A percentile compares a stretch with the other conserved stretches of the same genome.
Evolutionary conservation across 352 stramenopile genomes (phyloP).

Genomic region (Globisporangium sylvaticum): DNA sequence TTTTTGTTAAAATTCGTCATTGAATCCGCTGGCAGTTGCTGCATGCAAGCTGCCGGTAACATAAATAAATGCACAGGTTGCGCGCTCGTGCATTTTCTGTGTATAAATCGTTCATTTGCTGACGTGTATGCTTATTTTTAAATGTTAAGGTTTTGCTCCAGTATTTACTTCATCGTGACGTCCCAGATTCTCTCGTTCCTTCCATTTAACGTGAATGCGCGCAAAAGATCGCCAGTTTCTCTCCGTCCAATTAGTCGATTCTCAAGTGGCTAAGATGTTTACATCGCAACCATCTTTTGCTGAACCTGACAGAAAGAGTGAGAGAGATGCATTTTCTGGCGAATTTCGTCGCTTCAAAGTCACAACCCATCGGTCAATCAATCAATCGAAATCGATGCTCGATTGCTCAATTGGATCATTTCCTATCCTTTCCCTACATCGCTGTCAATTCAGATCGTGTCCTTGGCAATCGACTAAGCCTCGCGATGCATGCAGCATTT

Average conservation of each 20-base stretch:
- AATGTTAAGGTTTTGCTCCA: too few species aligned
- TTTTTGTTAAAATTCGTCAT: background rate
- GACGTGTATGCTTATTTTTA: background rate
- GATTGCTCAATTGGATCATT: background rate
- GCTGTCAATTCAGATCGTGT: background rate
- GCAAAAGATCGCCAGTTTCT: background rate
- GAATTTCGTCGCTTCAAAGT: background rate
- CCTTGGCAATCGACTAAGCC: background rate
- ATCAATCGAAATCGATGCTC: background rate
- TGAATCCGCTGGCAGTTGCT: too few species aligned
- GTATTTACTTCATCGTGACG: background rate
- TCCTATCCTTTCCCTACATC: background rate
- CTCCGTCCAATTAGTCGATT: background rate
- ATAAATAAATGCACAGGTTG: too few species aligned
- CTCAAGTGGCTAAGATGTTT: background rate
- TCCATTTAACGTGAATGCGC: background rate
- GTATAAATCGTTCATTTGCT: background rate
- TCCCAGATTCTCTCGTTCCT: background rate
- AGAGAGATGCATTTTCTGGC: background rate
- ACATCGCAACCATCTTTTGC: background rate
- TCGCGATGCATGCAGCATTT: background rate
- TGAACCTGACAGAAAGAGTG: too few species aligned
- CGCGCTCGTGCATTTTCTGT: too few species aligned
- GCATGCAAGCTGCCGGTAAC: too few species aligned
- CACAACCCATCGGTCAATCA: background rate